Percentiles rank a stretch among this genome's conserved stretches.
Evolutionary conservation across 2,329 filamentous ascomycete genomes (phyloP).

Genomic region (Rutstroemia sp.): DNA sequence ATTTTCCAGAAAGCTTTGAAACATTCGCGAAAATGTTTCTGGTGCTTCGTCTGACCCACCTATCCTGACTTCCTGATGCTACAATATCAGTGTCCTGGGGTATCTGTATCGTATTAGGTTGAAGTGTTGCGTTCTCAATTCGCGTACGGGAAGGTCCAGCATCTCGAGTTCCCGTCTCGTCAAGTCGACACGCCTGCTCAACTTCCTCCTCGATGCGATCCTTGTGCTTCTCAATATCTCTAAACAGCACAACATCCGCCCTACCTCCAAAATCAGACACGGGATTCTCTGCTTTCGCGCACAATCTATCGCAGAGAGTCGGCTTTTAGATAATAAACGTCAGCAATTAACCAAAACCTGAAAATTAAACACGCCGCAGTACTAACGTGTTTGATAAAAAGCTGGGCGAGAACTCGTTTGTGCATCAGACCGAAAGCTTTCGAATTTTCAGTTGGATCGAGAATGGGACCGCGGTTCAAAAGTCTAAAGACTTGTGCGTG

Average conservation of each 20-base stretch:
- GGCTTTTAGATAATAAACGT: not conserved
- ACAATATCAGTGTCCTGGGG: too few species aligned
- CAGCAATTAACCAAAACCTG: not conserved
- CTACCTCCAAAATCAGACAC: not conserved
- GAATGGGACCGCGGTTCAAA: not conserved
- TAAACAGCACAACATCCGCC: not conserved
- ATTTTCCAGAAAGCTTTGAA: too few species aligned
- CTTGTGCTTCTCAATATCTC: not conserved
- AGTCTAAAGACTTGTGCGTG: not conserved
- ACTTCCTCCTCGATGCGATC: not conserved
- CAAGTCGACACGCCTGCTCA: not conserved
- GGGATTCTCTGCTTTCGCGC: not conserved
- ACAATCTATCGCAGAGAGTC: not conserved
- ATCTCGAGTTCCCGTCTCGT: not conserved
- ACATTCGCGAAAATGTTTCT: too few species aligned
- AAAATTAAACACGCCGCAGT: not conserved
- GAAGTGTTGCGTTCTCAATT: not conserved
- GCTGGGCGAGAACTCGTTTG: not conserved
- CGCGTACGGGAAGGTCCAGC: not conserved
- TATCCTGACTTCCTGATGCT: too few species aligned
- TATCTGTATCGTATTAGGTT: not conserved
- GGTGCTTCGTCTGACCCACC: too few species aligned
- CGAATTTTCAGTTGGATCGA: not conserved
- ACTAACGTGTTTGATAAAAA: slow-evolving; percentile 4
- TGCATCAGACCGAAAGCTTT: not conserved